These are phyloP conservation scores for Erodium chrysanthum DNA, from an alignment of 441 rosid species.

Conservation along the genomic window DNA sequence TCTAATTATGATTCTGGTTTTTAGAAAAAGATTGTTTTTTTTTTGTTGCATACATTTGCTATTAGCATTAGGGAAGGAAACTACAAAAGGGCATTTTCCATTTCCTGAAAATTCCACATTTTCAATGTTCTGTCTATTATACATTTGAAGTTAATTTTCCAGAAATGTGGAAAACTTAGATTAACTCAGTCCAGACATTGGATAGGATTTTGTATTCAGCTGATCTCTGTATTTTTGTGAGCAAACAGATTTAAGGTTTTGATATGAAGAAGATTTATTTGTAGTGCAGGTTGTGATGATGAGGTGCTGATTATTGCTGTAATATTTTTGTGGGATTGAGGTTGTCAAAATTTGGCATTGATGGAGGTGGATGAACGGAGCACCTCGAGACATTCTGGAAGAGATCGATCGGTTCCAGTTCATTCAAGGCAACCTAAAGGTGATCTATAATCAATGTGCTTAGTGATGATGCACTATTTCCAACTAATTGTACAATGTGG, in stretches of 20 bases:
- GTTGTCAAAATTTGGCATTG: slow-evolving; percentile 17
- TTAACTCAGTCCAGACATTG: not conserved
- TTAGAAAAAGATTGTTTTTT: not conserved
- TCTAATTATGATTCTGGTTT: not conserved
- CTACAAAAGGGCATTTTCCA: not conserved
- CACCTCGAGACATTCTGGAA: slow-evolving; percentile 21
- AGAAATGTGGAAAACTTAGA: not conserved
- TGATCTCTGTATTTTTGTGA: not conserved
- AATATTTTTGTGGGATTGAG: slow-evolving; percentile 16
- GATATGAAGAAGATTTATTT: not conserved
- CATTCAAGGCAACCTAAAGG: slow-evolving; percentile 32
- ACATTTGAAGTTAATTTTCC: no score
- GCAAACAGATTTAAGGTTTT: not conserved
- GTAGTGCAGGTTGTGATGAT: not conserved
- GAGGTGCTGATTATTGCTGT: not conserved
- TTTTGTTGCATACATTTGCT: not conserved
- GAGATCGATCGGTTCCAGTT: slow-evolving; percentile 23
- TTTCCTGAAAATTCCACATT: not conserved
- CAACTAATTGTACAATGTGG: not conserved
- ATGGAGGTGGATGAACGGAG: slow-evolving; percentile 40
- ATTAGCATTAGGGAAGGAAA: not conserved
- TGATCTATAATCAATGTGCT: slow-evolving; percentile 14
- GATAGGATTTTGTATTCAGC: not conserved
- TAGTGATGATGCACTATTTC: not conserved
- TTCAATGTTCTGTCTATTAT: not conserved